Base-by-base conservation (phyloP, 495 filamentous ascomycete species). In the Sphaerosporella brunnea region DNA sequence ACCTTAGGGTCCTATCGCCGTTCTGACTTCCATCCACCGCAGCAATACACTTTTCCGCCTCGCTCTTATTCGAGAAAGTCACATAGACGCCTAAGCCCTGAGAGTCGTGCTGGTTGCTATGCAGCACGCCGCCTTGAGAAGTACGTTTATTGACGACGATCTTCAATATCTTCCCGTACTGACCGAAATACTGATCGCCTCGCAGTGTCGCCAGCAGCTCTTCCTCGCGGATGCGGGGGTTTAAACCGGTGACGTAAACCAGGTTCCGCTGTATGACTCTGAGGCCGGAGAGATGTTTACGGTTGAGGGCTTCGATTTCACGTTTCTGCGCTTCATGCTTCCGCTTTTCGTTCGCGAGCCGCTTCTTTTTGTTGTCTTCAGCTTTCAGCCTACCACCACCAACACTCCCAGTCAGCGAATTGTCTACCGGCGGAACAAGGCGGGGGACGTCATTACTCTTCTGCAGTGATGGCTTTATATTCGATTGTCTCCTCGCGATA, bases 101-200 rank as follows among this genome's bases (percentile, higher is more conserved):
- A 44, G 73, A 71, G 19, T 77, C 69, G 18, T 68, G 66, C 9
- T 70, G 75, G 51, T 80, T 75, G 11, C 77, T 72, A 47, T 77
- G 75, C 9, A 77, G 74, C 62, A 87, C 88, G 1, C 50, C 35
- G 2, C 51, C 56, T 30, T 57, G 58, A 38, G 58, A 42, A 20
- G 58, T 60, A 23, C 86, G 77, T 61, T 94, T 96, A 68, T 87
- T 95, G 47, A 99, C 93, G 36, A 94, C 93, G 32, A 99, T 96
- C 60, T 99, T 99, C 53, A 90, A 77, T 52, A 99, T 99, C 59
- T 90, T 88, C 52, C 92, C 92, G 61, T 99, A 99, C 60, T 96
- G 92, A 3, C 92, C 92, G 59, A 99, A 99, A 61, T 95, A 99
- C 51, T 93, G 78, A 37, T 73, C 71, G 36, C 84, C 83, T 39